These are phyloP conservation scores for Chalciporus pseudorubinellus DNA, from an alignment of 768 basidiomycete genomes.

Conservation along the genomic window DNA sequence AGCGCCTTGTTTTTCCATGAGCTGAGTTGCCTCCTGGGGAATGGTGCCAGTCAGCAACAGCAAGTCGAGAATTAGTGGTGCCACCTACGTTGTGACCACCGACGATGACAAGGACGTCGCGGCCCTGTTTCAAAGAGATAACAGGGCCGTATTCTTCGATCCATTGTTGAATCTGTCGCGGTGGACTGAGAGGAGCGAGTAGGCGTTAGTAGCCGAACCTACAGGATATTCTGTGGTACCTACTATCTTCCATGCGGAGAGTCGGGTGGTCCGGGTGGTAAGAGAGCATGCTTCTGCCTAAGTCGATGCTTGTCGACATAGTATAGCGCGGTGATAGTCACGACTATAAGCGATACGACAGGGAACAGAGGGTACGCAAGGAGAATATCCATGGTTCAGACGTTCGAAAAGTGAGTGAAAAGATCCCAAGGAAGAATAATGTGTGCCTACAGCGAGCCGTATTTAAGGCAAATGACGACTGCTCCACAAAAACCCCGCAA, in stretches of 20 bases:
- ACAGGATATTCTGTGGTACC: not conserved
- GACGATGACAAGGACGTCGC: constrained; percentile 25
- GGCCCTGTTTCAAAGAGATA: constrained; percentile 23
- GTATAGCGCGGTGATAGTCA: not conserved
- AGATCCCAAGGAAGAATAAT: too few species aligned
- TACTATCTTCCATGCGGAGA: constrained; percentile 21
- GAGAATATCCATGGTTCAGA: not conserved
- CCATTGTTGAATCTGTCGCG: constrained; percentile 22
- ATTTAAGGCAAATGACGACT: not conserved
- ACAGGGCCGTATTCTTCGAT: constrained; percentile 28
- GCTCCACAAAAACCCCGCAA: too few species aligned
- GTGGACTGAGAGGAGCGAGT: constrained; percentile 7
- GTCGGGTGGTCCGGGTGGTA: constrained; percentile 21
- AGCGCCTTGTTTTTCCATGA: constrained; percentile 61
- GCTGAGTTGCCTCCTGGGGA: constrained; percentile 45
- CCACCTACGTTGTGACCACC: constrained; percentile 19
- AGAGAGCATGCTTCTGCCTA: constrained; percentile 7
- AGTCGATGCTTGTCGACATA: constrained; percentile 4
- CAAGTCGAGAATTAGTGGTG: not conserved
- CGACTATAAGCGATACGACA: not conserved
- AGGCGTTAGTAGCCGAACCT: not conserved
- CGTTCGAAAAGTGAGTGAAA: too few species aligned
- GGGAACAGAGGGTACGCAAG: not conserved
- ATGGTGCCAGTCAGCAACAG: not conserved
- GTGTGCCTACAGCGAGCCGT: not conserved